These are phyloP conservation scores for Cinnamomum chago DNA, from an alignment of 164 flowering plant genomes.

Conservation along the genomic window DNA sequence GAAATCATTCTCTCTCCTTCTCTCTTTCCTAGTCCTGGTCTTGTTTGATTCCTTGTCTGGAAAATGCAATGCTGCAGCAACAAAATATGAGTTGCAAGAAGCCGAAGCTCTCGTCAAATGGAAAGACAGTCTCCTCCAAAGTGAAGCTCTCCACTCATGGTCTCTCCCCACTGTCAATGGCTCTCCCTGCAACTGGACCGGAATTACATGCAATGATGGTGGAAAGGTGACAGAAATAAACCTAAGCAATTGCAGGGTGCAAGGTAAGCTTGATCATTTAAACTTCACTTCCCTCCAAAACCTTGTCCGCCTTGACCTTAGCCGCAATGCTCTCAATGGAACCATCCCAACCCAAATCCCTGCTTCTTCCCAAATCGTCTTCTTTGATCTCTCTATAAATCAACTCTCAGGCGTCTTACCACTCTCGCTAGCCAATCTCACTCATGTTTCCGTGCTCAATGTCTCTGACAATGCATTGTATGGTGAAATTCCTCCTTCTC, in stretches of 20 bases:
- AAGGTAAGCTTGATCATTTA: background rate
- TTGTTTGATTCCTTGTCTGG: too few relatives aligned
- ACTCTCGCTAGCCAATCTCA: slow-evolving; percentile 23
- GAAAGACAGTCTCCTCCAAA: slow-evolving; percentile 1
- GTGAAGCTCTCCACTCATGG: slow-evolving; percentile 33
- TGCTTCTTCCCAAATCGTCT: slow-evolving; percentile 5
- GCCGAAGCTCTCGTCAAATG: background rate
- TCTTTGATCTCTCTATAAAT: slow-evolving; percentile 19
- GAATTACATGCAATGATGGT: background rate
- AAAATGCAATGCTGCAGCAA: too few relatives aligned
- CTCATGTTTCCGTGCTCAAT: slow-evolving; percentile 18
- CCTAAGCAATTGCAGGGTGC: background rate
- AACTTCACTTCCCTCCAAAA: background rate
- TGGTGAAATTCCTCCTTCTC: slow-evolving; percentile 14
- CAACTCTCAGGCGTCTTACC: slow-evolving; percentile 19
- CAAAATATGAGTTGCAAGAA: too few relatives aligned
- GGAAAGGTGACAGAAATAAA: slow-evolving; percentile 1
- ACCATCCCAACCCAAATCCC: slow-evolving; percentile 20
- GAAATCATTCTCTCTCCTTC: too few relatives aligned
- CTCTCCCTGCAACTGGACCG: background rate
- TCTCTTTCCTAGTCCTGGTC: too few relatives aligned
- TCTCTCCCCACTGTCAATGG: background rate
- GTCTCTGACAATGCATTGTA: slow-evolving; percentile 13
- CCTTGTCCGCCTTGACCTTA: background rate
- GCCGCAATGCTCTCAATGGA: slow-evolving; percentile 11